Evolutionary conservation across 768 basidiomycete species (phyloP).

Genomic region (Tylopilus sp.): DNA sequence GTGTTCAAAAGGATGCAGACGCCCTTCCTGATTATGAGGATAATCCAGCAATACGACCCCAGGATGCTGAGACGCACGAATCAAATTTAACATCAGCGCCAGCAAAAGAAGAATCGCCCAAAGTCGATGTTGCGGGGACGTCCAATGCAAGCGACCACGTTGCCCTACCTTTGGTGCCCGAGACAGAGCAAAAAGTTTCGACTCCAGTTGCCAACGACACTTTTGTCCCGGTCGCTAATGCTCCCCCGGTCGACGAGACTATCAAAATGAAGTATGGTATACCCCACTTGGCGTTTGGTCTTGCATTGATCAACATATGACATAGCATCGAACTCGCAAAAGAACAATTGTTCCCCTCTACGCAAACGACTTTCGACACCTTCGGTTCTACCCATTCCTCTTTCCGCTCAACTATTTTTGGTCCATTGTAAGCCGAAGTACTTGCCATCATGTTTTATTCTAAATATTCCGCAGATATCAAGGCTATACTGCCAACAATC

Average conservation of each 20-base stretch:
- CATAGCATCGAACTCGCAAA: slow-evolving; percentile 42
- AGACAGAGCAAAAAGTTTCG: slow-evolving; percentile 10
- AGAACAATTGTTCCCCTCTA: slow-evolving; percentile 47
- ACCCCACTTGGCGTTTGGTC: neutral
- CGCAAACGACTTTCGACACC: slow-evolving; percentile 18
- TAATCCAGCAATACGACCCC: slow-evolving; percentile 23
- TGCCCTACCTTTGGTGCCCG: neutral
- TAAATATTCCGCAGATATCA: slow-evolving; percentile 25
- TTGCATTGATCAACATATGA: slow-evolving; percentile 5
- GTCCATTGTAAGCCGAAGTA: slow-evolving; percentile 49
- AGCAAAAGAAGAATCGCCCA: neutral
- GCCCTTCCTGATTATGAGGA: slow-evolving; percentile 59
- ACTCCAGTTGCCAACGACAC: neutral
- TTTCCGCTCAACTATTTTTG: slow-evolving; percentile 62
- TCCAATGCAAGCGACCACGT: neutral
- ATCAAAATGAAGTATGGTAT: slow-evolving; percentile 24
- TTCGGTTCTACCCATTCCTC: slow-evolving; percentile 31
- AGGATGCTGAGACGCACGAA: slow-evolving; percentile 2
- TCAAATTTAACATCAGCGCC: neutral
- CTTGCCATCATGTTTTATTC: neutral
- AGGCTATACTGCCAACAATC: slow-evolving; percentile 10
- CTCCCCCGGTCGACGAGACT: slow-evolving; percentile 16
- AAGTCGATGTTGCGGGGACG: slow-evolving; percentile 1
- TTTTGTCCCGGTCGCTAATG: slow-evolving; percentile 5
- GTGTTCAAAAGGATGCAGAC: slow-evolving; percentile 39